Evolutionary conservation across 2,329 filamentous ascomycete species (phyloP).

Genomic region (Zymoseptoria tritici): DNA sequence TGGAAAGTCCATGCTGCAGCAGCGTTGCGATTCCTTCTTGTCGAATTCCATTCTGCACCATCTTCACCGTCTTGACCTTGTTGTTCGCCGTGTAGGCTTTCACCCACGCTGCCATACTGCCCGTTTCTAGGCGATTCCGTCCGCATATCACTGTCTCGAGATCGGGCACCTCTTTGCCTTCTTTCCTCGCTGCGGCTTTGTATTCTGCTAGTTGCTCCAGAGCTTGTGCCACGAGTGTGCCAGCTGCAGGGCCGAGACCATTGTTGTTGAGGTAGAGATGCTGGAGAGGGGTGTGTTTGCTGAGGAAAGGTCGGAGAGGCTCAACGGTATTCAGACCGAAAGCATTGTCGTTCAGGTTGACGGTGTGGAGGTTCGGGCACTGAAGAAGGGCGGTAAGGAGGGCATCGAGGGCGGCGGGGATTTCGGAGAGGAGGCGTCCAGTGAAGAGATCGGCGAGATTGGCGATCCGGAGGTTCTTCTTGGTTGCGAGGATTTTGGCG

Average conservation of each 20-base stretch:
- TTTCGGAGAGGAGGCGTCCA: slow-evolving; percentile 83
- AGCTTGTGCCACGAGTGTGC: slow-evolving; percentile 80
- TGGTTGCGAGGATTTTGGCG: slow-evolving; percentile 73
- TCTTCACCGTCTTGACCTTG: slow-evolving; percentile 78
- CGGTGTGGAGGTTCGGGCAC: slow-evolving; percentile 75
- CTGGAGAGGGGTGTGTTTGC: slow-evolving; percentile 78
- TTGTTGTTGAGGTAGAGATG: slow-evolving; percentile 98
- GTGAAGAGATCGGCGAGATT: slow-evolving; percentile 98
- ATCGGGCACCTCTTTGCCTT: slow-evolving; percentile 65
- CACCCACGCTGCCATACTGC: slow-evolving; percentile 93
- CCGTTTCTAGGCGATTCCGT: slow-evolving; percentile 90
- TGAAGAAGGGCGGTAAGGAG: slow-evolving; percentile 82
- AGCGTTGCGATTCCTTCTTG: slow-evolving; percentile 84
- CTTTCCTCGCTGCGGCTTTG: slow-evolving; percentile 70
- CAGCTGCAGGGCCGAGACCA: slow-evolving; percentile 84
- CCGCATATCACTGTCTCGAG: slow-evolving; percentile 97
- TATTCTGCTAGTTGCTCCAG: slow-evolving; percentile 74
- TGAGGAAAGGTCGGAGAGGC: slow-evolving; percentile 85
- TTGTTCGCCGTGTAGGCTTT: slow-evolving; percentile 73
- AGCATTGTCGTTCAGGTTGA: slow-evolving; percentile 96
- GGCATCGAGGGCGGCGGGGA: slow-evolving; percentile 77
- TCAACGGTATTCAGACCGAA: slow-evolving; percentile 94
- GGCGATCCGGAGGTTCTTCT: slow-evolving; percentile 65
- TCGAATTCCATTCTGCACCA: slow-evolving; percentile 97
- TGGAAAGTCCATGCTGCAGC: slow-evolving; percentile 67